Percentiles rank a stretch among this genome's conserved stretches.
Evolutionary conservation across 2,329 filamentous ascomycete species (phyloP).

Genomic region (Fusarium xyrophilum): DNA sequence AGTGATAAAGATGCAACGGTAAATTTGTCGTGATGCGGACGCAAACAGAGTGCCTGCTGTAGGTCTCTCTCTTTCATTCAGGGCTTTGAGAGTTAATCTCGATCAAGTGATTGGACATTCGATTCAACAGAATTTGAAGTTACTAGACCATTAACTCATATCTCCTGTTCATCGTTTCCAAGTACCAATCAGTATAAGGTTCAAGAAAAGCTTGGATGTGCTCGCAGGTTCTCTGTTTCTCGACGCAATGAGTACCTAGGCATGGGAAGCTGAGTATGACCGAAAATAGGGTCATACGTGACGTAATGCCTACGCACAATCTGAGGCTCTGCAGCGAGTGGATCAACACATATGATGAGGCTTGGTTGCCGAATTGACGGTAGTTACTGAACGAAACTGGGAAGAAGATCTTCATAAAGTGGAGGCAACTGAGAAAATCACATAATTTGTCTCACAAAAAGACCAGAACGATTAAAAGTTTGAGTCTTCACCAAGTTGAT

Average conservation of each 20-base stretch:
- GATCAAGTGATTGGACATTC: not conserved
- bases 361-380: not conserved
- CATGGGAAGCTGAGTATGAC: not conserved
- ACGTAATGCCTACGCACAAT: not conserved
- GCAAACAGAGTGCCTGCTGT: not conserved
- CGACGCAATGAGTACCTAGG: not conserved
- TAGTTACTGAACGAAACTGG: not conserved
- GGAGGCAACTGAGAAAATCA: not conserved
- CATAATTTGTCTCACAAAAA: not conserved
- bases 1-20: not conserved
- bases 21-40: not conserved
- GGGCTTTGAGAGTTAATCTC: not conserved
- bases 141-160: not conserved
- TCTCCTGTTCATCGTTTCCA: not conserved
- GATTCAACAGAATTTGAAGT: not conserved
- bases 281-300: slow-evolving; percentile 10
- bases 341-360: slow-evolving; percentile 1
- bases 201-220: too few species aligned
- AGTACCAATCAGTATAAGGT: not conserved
- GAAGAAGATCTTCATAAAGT: not conserved
- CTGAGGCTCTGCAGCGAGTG: slow-evolving; percentile 17
- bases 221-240: not conserved
- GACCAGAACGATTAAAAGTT: not conserved
- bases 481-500: not conserved
- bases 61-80: not conserved